Conservation (phyloP, 1,139 yeast species). For the Zygoascus sp. region DNA sequence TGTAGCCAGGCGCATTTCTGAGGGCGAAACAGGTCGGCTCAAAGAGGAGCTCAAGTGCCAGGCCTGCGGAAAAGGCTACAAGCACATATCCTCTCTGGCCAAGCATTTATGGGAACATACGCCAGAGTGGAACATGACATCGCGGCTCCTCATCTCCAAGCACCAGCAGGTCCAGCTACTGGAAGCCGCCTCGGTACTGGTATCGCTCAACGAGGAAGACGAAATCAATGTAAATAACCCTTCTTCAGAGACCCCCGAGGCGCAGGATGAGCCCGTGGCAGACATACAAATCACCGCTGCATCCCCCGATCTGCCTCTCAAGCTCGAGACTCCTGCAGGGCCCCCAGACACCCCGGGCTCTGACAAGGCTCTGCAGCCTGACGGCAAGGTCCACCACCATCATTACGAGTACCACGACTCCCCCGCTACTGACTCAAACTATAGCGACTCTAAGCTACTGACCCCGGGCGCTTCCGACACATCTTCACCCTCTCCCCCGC, state of each 20-base stretch:
- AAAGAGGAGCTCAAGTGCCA: slow-evolving; percentile 83
- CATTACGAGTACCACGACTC: slow-evolving; percentile 13
- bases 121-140: slow-evolving; percentile 87
- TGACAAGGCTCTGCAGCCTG: not conserved
- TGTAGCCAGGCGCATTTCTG: slow-evolving; percentile 77
- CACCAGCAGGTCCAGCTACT: slow-evolving; percentile 87
- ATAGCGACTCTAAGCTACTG: slow-evolving; percentile 8
- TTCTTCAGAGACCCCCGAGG: not conserved
- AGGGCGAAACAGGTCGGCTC: slow-evolving; percentile 78
- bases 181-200: slow-evolving; percentile 83
- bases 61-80: slow-evolving; percentile 86
- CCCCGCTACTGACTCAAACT: slow-evolving; percentile 10
- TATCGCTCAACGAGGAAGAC: slow-evolving; percentile 66
- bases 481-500: slow-evolving; percentile 19
- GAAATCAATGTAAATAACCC: slow-evolving; percentile 19
- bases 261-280: not conserved
- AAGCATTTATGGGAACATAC: slow-evolving; percentile 84
- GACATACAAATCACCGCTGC: not conserved
- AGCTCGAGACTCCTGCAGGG: slow-evolving; percentile 2
- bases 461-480: slow-evolving; percentile 14
- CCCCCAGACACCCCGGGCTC: slow-evolving; percentile 1
- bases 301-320: slow-evolving; percentile 9
- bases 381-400: slow-evolving; percentile 11
- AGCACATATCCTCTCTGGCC: slow-evolving; percentile 75
- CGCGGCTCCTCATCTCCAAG: slow-evolving; percentile 72